phyloP scores from a whole-genome alignment of 163 green algal species.

The Scenedesmus sp. region DNA sequence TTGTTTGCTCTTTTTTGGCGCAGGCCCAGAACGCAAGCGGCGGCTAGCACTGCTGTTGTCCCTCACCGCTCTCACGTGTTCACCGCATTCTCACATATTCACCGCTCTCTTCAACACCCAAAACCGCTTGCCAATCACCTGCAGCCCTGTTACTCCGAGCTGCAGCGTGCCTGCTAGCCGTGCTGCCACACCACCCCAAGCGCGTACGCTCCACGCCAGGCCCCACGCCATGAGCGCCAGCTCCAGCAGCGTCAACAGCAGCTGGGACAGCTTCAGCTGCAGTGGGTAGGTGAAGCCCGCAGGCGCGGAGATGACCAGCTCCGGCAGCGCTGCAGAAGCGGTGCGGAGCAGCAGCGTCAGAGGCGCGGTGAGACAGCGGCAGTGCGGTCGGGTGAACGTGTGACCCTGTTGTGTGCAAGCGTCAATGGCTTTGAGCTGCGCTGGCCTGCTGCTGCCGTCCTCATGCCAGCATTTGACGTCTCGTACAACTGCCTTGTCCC shows the following conservation, averaged over 20 bases:
- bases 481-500: too few species aligned
- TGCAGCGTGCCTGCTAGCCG: not conserved
- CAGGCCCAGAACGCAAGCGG: not conserved
- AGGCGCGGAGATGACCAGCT: not conserved
- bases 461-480: too few species aligned
- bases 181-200: not conserved
- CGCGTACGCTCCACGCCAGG: not conserved
- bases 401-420: too few species aligned
- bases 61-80: too few species aligned
- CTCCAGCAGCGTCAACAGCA: constrained; percentile 45
- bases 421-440: too few species aligned
- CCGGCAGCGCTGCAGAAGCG: constrained; percentile 23
- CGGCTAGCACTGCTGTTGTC: not conserved
- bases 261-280: constrained; percentile 28
- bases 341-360: too few species aligned
- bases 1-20: not conserved
- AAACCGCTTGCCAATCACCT: not conserved
- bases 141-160: not conserved
- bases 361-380: too few species aligned
- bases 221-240: constrained; percentile 9
- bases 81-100: not conserved
- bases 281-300: not conserved
- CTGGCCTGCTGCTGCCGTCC: too few species aligned
- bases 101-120: not conserved
- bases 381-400: too few species aligned